Conservation (phyloP, 495 filamentous ascomycete genomes). For the Neurospora sp. region DNA sequence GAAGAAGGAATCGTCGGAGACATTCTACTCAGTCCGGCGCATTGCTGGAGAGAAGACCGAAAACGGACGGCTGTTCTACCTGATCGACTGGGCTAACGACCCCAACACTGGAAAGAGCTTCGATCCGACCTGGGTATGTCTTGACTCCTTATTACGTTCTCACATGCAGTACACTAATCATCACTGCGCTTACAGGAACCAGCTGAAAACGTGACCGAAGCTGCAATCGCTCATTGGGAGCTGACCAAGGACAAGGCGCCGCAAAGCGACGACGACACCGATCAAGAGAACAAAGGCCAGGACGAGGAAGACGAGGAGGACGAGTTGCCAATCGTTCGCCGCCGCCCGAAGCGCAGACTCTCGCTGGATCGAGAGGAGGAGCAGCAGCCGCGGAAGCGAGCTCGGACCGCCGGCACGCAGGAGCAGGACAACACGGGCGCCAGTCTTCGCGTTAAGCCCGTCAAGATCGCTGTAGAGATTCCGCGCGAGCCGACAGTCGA, state of each 20-base stretch:
- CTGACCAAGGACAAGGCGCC: slow-evolving; percentile 6
- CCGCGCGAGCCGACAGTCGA: slow-evolving; percentile 6
- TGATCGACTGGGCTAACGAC: slow-evolving; percentile 31
- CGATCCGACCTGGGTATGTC: slow-evolving; percentile 31
- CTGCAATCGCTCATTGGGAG: slow-evolving; percentile 25
- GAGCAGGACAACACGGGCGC: background rate
- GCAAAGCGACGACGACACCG: slow-evolving; percentile 5
- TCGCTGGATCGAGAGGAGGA: background rate
- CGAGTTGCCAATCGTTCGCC: background rate
- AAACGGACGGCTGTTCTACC: slow-evolving; percentile 20
- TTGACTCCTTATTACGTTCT: background rate
- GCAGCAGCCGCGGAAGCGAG: background rate
- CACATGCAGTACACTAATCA: background rate
- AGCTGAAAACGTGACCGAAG: slow-evolving; percentile 20
- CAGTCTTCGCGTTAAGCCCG: background rate
- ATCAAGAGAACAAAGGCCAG: background rate
- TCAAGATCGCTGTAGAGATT: slow-evolving; percentile 9
- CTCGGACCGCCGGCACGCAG: background rate
- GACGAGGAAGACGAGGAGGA: background rate
- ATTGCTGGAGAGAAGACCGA: slow-evolving; percentile 30
- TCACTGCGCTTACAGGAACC: slow-evolving; percentile 21
- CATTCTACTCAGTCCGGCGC: slow-evolving; percentile 18
- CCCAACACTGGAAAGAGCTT: slow-evolving; percentile 24
- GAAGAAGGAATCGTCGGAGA: background rate
- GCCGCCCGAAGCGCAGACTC: background rate